Evolutionary conservation across 306 rosid species (phyloP).

Genomic region (Medicago lupulina): DNA sequence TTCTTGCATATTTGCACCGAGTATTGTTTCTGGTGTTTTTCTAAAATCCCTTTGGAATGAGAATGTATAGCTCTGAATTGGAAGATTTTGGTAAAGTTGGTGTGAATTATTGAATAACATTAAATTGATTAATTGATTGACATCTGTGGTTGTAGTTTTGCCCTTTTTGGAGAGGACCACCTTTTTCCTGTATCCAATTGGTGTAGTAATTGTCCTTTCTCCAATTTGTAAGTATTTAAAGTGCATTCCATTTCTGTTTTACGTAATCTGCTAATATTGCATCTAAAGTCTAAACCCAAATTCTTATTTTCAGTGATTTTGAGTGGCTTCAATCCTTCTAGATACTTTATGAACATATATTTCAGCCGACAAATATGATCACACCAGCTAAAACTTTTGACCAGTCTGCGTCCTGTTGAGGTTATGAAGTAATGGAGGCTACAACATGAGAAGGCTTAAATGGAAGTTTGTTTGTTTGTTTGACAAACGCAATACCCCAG

Average conservation of each 20-base stretch:
- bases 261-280: slow-evolving; percentile 19
- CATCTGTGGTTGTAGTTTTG: slow-evolving; percentile 69
- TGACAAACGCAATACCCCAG: slow-evolving; percentile 41
- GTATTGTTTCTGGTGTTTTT: slow-evolving; percentile 1
- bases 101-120: slow-evolving; percentile 12
- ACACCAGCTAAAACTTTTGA: slow-evolving; percentile 53
- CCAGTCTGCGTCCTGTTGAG: slow-evolving; percentile 51
- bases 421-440: slow-evolving; percentile 52
- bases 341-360: slow-evolving; percentile 90
- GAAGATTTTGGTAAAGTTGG: slow-evolving; percentile 19
- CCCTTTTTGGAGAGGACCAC: slow-evolving; percentile 98
- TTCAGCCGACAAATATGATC: slow-evolving; percentile 74
- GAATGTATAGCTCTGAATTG: slow-evolving; percentile 20
- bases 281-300: slow-evolving; percentile 43
- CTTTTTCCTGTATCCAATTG: slow-evolving; percentile 91
- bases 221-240: slow-evolving; percentile 85
- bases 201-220: slow-evolving; percentile 84
- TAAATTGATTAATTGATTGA: slow-evolving; percentile 41
- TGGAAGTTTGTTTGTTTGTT: slow-evolving; percentile 51
- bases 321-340: slow-evolving; percentile 98
- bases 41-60: slow-evolving; percentile 27
- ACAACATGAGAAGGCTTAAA: slow-evolving; percentile 46
- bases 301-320: slow-evolving; percentile 76
- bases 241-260: slow-evolving; percentile 38
- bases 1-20: slow-evolving; percentile 32